These are phyloP conservation scores for Aleurites moluccanus DNA, from an alignment of 441 rosid species.

Conservation along the genomic window DNA sequence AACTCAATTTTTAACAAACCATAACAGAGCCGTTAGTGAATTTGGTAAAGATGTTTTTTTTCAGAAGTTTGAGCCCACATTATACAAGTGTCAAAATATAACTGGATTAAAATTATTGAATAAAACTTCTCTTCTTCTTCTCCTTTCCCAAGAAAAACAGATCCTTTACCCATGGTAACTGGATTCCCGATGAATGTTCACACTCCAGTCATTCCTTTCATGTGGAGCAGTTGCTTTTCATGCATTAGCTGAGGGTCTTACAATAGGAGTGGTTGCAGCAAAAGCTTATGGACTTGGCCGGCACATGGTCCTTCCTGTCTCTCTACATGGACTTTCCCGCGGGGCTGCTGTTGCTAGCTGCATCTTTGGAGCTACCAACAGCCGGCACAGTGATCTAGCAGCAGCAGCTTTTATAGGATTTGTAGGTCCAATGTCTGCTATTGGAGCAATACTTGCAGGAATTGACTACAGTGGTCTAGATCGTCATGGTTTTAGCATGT, in stretches of 20 bases:
- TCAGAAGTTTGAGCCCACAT: too few species aligned
- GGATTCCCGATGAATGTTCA: conserved; percentile 68
- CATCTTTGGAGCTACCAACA: conserved; percentile 81
- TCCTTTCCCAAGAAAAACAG: too few species aligned
- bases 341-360: conserved; percentile 99
- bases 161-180: conserved; percentile 42
- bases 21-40: too few species aligned
- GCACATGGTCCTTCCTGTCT: conserved; percentile 96
- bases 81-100: too few species aligned
- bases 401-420: conserved; percentile 90
- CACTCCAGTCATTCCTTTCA: conserved; percentile 86
- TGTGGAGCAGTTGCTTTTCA: conserved; percentile 89
- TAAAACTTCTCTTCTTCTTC: too few species aligned
- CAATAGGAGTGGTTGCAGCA: conserved; percentile 97
- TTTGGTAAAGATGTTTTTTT: too few species aligned
- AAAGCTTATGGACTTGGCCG: conserved; percentile 92
- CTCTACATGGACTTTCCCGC: conserved; percentile 93
- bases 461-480: conserved; percentile 95
- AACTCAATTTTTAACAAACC: too few species aligned
- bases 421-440: conserved; percentile 86
- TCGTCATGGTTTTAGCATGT: conserved; percentile 88
- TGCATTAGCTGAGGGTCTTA: conserved; percentile 96
- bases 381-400: conserved; percentile 88
- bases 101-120: too few species aligned
- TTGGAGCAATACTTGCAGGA: conserved; percentile 85